phyloP scores from a whole-genome alignment of 768 basidiomycete genomes.

The Suillus fuscotomentosus region DNA sequence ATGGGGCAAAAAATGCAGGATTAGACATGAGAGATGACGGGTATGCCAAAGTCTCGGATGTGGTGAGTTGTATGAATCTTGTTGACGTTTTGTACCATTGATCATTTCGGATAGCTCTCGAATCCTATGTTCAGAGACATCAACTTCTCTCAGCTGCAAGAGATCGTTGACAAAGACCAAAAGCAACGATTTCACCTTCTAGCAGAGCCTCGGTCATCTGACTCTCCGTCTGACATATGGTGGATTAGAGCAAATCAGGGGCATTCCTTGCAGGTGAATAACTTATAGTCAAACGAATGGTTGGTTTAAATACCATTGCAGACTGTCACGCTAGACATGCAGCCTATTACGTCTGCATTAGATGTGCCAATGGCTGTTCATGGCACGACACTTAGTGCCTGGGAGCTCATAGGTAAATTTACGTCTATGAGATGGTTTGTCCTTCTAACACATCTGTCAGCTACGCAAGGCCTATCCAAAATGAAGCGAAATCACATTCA shows the following conservation, averaged over 20 bases:
- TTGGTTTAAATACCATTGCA: conserved; percentile 24
- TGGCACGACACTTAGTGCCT: conserved; percentile 69
- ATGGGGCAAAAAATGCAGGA: conserved; percentile 78
- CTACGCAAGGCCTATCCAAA: conserved; percentile 67
- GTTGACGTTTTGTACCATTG: conserved; percentile 5
- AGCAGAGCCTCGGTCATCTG: conserved; percentile 43
- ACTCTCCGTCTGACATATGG: conserved; percentile 47
- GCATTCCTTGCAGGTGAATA: conserved; percentile 73
- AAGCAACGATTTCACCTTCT: conserved; percentile 66
- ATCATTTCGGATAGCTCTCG: conserved; percentile 48
- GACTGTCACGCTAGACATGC: conserved; percentile 69
- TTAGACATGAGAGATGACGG: conserved; percentile 81
- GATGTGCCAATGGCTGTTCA: conserved; percentile 85
- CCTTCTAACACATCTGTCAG: conserved; percentile 34
- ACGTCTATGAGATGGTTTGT: not conserved
- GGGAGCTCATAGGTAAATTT: conserved; percentile 65
- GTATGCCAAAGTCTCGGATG: conserved; percentile 75
- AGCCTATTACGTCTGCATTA: conserved; percentile 49
- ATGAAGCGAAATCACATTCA: conserved; percentile 95
- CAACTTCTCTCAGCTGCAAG: conserved; percentile 51
- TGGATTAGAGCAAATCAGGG: conserved; percentile 93
- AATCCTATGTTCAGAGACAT: conserved; percentile 66
- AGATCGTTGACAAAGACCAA: conserved; percentile 63
- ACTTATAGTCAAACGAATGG: not conserved
- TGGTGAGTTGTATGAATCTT: conserved; percentile 53